Percentiles rank a stretch among this genome's conserved stretches.
phyloP scores from a whole-genome alignment of 73 alveolate species.

The Tetrahymena elliotti region DNA sequence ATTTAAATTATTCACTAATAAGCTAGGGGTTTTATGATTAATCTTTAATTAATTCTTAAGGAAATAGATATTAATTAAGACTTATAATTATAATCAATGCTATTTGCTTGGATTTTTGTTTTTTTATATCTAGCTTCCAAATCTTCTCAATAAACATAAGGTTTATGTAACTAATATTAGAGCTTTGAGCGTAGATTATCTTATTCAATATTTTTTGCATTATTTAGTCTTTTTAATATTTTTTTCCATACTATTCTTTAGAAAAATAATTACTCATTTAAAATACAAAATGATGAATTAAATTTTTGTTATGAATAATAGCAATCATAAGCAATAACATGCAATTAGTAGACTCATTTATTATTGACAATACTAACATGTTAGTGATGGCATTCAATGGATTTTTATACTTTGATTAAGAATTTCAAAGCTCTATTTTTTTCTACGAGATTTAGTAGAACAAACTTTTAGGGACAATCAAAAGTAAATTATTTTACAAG shows the following conservation, averaged over 20 bases:
- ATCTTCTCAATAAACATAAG: background rate
- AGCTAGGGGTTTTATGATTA: background rate
- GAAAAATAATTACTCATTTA: background rate
- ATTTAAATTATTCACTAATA: background rate
- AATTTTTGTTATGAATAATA: background rate
- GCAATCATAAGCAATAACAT: background rate
- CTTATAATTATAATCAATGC: background rate
- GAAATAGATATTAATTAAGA: too few species aligned
- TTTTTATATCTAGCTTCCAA: background rate
- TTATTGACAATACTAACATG: background rate
- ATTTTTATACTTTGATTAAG: background rate
- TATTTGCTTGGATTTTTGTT: background rate
- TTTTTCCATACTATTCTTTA: background rate
- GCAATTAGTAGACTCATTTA: background rate
- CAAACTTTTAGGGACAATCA: background rate
- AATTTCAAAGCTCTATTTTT: background rate
- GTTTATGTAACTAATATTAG: background rate
- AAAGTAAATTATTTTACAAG: background rate
- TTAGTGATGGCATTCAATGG: background rate
- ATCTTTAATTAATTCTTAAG: background rate
- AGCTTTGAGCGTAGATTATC: background rate
- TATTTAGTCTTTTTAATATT: too few species aligned
- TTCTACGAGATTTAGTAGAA: background rate
- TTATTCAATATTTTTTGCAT: too few species aligned
- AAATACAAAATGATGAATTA: background rate